Conservation (phyloP, 2,329 filamentous ascomycete genomes). For the Beauveria sp. region DNA sequence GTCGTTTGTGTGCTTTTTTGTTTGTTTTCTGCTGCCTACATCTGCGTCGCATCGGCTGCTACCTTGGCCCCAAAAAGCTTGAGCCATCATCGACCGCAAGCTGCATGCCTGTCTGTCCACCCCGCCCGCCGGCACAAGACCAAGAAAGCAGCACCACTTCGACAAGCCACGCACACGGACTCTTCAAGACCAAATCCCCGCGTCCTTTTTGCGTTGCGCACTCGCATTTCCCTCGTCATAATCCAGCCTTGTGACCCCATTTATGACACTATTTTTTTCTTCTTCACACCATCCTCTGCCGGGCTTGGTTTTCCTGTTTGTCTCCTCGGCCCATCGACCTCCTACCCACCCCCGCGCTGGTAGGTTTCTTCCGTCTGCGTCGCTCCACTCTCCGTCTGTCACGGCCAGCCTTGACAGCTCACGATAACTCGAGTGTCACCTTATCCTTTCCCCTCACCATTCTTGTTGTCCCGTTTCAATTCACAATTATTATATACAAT, state of each 20-base stretch:
- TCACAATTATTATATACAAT: not conserved
- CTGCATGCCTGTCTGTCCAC: not conserved
- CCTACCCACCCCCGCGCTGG: not conserved
- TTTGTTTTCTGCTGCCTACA: not conserved
- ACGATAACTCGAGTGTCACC: conserved; percentile 7
- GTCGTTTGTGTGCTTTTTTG: not conserved
- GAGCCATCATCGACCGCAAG: not conserved
- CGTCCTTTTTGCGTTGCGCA: not conserved
- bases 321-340: not conserved
- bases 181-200: not conserved
- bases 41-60: not conserved
- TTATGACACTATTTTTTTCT: not conserved
- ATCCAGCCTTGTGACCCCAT: conserved; percentile 4
- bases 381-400: conserved; percentile 1
- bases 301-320: not conserved
- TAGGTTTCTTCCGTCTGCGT: not conserved
- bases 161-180: not conserved
- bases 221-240: not conserved
- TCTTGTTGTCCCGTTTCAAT: not conserved
- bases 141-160: not conserved
- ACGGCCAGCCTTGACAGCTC: not conserved
- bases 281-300: too few species aligned
- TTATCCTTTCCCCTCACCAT: not conserved
- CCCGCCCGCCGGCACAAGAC: not conserved
- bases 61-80: too few species aligned